These are phyloP conservation scores for Spinacia oleracea DNA, from an alignment of 179 eudicot genomes.

Conservation along the genomic window DNA sequence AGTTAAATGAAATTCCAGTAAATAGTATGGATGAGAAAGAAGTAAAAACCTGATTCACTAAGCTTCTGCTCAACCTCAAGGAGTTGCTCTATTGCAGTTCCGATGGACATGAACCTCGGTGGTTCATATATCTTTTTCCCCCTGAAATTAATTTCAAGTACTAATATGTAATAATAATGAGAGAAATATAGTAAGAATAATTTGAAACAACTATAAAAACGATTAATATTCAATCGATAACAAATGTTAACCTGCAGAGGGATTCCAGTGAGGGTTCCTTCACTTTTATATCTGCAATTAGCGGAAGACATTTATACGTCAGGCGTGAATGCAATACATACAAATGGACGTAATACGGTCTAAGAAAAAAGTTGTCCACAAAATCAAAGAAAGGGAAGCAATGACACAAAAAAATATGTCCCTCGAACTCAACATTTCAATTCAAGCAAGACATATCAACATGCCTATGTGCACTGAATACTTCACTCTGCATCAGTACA, in stretches of 20 bases:
- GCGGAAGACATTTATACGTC: background rate
- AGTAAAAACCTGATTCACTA: constrained; percentile 63
- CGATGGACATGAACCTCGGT: constrained; percentile 81
- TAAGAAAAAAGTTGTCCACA: background rate
- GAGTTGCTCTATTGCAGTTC: constrained; percentile 83
- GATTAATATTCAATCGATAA: constrained; percentile 4
- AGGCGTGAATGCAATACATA: background rate
- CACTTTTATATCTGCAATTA: constrained; percentile 80
- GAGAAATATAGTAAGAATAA: background rate
- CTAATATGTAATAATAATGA: background rate
- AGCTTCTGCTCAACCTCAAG: constrained; percentile 75
- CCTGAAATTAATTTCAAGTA: constrained; percentile 39
- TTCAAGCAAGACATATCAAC: background rate
- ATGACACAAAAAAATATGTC: background rate
- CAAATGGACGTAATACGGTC: background rate
- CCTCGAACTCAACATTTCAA: background rate
- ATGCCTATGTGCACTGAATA: background rate
- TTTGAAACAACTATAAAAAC: background rate
- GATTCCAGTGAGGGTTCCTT: constrained; percentile 91
- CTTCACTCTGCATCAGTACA: background rate
- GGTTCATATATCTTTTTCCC: constrained; percentile 88
- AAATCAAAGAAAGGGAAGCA: background rate
- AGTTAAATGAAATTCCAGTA: background rate
- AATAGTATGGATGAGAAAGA: background rate
- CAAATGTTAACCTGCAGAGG: constrained; percentile 63